Conservation (phyloP, 1,139 yeast species). For the Zhuliangozyma blackwelliae region DNA sequence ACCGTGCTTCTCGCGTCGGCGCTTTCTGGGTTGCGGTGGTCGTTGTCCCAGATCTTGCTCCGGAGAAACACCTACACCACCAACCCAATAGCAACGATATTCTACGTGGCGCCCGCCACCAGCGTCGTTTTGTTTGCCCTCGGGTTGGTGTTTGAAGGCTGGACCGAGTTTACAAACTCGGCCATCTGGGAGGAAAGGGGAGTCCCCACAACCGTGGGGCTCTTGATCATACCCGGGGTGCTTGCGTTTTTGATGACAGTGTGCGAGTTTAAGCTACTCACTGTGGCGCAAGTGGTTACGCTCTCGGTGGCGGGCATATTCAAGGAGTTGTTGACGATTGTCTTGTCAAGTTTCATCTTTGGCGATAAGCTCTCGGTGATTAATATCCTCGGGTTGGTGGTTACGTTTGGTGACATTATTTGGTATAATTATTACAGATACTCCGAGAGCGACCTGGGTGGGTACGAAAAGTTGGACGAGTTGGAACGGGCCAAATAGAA, state of each 20-base stretch:
- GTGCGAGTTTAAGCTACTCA: conserved; percentile 79
- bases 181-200: conserved; percentile 65
- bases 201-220: conserved; percentile 44
- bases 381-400: conserved; percentile 68
- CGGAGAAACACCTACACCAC: conserved; percentile 51
- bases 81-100: conserved; percentile 80
- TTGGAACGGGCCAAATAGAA: too few species aligned
- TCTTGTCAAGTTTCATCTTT: conserved; percentile 65
- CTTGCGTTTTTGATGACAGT: conserved; percentile 88
- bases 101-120: conserved; percentile 85
- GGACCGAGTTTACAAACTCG: conserved; percentile 46
- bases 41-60: conserved; percentile 79
- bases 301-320: conserved; percentile 88
- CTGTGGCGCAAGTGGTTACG: conserved; percentile 81
- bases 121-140: conserved; percentile 53
- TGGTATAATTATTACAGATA: conserved; percentile 74
- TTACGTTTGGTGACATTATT: conserved; percentile 73
- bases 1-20: conserved; percentile 75
- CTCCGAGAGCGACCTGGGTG: conserved; percentile 16
- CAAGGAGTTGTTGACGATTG: conserved; percentile 81
- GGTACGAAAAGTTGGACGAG: neutral
- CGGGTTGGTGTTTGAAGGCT: conserved; percentile 67
- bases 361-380: conserved; percentile 66
- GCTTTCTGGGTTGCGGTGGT: conserved; percentile 92
- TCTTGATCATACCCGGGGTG: conserved; percentile 76